These are phyloP conservation scores for Blastocrithidia nonstop DNA, from an alignment of 208 protist genomes.

Conservation along the genomic window DNA sequence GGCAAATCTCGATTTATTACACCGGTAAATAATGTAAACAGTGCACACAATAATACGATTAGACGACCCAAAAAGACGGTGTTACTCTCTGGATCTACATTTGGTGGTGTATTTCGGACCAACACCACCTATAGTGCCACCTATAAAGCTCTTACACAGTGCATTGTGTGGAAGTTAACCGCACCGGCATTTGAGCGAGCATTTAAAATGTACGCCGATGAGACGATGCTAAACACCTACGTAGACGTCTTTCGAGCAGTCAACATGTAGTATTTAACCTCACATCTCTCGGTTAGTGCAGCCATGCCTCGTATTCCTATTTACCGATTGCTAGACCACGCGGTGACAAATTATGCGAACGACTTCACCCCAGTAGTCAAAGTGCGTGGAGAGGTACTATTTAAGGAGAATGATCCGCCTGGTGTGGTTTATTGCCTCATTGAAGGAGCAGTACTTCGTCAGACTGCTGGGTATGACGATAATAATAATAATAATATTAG, in stretches of 20 bases:
- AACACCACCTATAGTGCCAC: conserved; percentile 26
- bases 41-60: too few species aligned
- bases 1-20: too few species aligned
- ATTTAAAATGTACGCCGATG: conserved; percentile 37
- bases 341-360: conserved; percentile 5
- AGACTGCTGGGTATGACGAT: conserved; percentile 14
- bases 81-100: conserved; percentile 18
- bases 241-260: conserved; percentile 24
- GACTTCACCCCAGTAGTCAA: conserved; percentile 57
- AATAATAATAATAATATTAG: conserved; percentile 13
- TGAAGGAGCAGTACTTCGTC: conserved; percentile 52
- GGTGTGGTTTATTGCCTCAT: conserved; percentile 71
- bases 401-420: conserved; percentile 46
- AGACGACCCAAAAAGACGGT: too few species aligned
- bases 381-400: conserved; percentile 48
- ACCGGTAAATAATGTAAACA: too few species aligned
- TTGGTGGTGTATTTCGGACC: conserved; percentile 70
- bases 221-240: conserved; percentile 34
- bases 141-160: conserved; percentile 59
- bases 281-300: conserved; percentile 19
- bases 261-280: conserved; percentile 19
- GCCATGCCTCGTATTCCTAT: conserved; percentile 51
- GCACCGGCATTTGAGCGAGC: conserved; percentile 44
- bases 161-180: conserved; percentile 54
- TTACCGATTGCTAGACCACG: conserved; percentile 41